A percentile compares a stretch with the other conserved stretches of the same genome.
phyloP scores from a whole-genome alignment of 2,329 filamentous ascomycete genomes.

The Rutstroemia sp. region DNA sequence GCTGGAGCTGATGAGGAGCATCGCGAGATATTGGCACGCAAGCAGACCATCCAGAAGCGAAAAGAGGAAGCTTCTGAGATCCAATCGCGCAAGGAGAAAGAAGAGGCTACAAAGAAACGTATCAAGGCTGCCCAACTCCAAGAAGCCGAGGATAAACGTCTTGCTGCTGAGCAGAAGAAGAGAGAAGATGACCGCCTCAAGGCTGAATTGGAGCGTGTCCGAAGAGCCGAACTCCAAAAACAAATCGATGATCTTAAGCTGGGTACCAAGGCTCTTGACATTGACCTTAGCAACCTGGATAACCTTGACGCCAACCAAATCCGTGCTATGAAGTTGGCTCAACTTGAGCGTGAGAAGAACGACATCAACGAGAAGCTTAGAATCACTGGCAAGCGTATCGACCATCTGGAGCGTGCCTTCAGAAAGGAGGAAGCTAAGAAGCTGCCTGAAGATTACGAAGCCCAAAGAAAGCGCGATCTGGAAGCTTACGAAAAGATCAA shows the following conservation, averaged over 20 bases:
- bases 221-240: conserved; percentile 89
- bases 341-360: conserved; percentile 97
- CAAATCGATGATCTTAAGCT: conserved; percentile 88
- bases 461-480: conserved; percentile 70
- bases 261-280: conserved; percentile 65
- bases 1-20: conserved; percentile 91
- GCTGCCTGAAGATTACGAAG: conserved; percentile 74
- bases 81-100: conserved; percentile 81
- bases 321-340: conserved; percentile 88
- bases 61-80: conserved; percentile 92
- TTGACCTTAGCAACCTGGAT: conserved; percentile 75
- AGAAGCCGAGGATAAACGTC: conserved; percentile 80
- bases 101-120: conserved; percentile 83
- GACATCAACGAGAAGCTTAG: conserved; percentile 86
- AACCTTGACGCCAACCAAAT: conserved; percentile 85
- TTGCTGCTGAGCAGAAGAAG: conserved; percentile 87
- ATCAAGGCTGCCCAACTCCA: conserved; percentile 80
- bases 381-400: conserved; percentile 88
- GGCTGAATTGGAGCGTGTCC: conserved; percentile 82
- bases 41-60: conserved; percentile 89
- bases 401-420: conserved; percentile 95
- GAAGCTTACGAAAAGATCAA: conserved; percentile 75
- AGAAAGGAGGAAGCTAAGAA: conserved; percentile 94
- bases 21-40: conserved; percentile 72
- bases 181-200: conserved; percentile 80